These are phyloP conservation scores for Wickerhamomyces queroliae DNA, from an alignment of 805 yeast species.

Conservation along the genomic window DNA sequence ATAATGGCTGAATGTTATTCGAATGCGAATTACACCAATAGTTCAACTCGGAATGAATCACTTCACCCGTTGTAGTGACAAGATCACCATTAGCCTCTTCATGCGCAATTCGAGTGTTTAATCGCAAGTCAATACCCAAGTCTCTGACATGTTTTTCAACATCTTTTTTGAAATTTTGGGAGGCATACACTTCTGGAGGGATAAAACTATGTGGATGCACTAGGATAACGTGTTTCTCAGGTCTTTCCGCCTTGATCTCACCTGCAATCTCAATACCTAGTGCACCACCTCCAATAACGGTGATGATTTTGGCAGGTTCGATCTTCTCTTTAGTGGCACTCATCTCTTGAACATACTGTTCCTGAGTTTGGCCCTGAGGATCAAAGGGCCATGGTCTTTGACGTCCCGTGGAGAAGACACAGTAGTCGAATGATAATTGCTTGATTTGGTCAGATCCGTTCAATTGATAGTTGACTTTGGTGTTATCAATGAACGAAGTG, in stretches of 20 bases:
- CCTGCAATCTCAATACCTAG: conserved; percentile 46
- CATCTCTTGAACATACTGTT: conserved; percentile 38
- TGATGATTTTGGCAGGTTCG: conserved; percentile 29
- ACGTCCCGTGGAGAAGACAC: conserved; percentile 43
- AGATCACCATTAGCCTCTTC: conserved; percentile 20
- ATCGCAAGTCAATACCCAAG: conserved; percentile 20
- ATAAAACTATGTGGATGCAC: conserved; percentile 36
- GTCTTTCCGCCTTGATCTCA: conserved; percentile 35
- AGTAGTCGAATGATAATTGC: conserved; percentile 37
- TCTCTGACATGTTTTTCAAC: conserved; percentile 10
- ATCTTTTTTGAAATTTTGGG: conserved; percentile 16
- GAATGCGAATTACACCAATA: conserved; percentile 32
- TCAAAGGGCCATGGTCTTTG: conserved; percentile 49
- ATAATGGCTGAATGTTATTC: conserved; percentile 27
- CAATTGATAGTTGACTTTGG: conserved; percentile 11
- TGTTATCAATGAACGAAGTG: conserved; percentile 16
- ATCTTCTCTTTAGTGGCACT: conserved; percentile 25
- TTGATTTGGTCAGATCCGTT: conserved; percentile 17
- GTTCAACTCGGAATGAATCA: conserved; percentile 25
- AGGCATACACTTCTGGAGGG: conserved; percentile 32
- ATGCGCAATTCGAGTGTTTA: conserved; percentile 27
- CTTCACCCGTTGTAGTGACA: conserved; percentile 21
- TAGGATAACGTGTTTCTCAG: conserved; percentile 30
- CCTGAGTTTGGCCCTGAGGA: conserved; percentile 36
- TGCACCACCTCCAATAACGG: conserved; percentile 48